phyloP scores from a whole-genome alignment of 768 basidiomycete species.

The Amanita muscaria region DNA sequence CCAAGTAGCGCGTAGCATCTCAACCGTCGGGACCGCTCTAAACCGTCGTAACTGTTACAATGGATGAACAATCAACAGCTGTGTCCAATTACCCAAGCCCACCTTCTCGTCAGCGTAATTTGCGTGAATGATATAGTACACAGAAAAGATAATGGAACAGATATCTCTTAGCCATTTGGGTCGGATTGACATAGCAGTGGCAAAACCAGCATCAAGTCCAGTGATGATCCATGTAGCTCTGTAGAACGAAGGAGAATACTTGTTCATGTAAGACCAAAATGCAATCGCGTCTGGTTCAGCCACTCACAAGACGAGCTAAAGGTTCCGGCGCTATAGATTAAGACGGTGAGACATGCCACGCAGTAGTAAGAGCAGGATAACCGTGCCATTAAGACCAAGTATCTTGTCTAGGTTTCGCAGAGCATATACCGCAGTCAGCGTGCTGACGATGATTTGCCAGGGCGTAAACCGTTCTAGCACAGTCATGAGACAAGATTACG shows the following conservation, averaged over 20 bases:
- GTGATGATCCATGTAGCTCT: constrained; percentile 93
- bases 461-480: constrained; percentile 74
- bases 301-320: constrained; percentile 71
- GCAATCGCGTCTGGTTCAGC: not conserved
- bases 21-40: constrained; percentile 88
- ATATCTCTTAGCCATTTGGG: constrained; percentile 89
- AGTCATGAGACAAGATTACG: constrained; percentile 5
- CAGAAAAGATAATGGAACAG: constrained; percentile 74
- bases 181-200: constrained; percentile 87
- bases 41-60: constrained; percentile 56
- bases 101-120: constrained; percentile 96
- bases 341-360: constrained; percentile 4
- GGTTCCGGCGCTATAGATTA: constrained; percentile 75
- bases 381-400: constrained; percentile 70
- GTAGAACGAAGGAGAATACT: constrained; percentile 92
- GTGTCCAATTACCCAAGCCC: not conserved
- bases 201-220: constrained; percentile 95
- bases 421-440: constrained; percentile 79
- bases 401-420: constrained; percentile 79
- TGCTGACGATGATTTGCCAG: constrained; percentile 90
- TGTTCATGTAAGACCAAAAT: constrained; percentile 3
- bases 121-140: constrained; percentile 82
- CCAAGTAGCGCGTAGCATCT: constrained; percentile 95
- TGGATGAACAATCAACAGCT: not conserved
- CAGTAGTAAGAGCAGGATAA: not conserved